Conservation (phyloP, 352 stramenopile species). For the Blastocystis sp. region DNA sequence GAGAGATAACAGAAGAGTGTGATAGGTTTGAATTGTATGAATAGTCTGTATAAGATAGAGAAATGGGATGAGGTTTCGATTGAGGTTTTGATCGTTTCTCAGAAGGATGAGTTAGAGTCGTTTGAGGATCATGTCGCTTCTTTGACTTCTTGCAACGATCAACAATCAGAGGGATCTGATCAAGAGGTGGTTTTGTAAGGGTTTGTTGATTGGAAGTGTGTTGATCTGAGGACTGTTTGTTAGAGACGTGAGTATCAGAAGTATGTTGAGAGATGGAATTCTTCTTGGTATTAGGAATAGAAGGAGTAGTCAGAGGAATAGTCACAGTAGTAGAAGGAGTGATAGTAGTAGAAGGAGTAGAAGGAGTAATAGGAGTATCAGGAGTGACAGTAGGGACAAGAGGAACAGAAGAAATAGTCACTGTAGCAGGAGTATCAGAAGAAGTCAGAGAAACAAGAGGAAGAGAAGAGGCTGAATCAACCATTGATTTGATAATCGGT, state of each 20-base stretch:
- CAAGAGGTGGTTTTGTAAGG: neutral
- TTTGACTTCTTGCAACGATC: slow-evolving; percentile 33
- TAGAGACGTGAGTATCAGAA: too few species aligned
- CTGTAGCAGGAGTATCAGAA: neutral
- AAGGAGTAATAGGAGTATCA: neutral
- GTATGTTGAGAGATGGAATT: too few species aligned
- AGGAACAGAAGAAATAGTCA: neutral
- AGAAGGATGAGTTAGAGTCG: too few species aligned
- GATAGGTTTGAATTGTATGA: slow-evolving; percentile 41
- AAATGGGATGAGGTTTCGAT: neutral
- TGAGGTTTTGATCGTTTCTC: neutral
- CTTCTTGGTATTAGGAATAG: too few species aligned
- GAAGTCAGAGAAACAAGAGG: slow-evolving; percentile 47
- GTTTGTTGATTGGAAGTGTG: neutral
- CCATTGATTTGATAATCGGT: too few species aligned
- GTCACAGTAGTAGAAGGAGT: neutral
- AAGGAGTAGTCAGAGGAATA: too few species aligned
- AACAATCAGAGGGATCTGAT: neutral
- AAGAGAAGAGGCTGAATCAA: slow-evolving; percentile 2
- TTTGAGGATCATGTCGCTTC: slow-evolving; percentile 5
- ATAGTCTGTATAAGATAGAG: neutral
- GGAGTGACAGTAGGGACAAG: neutral
- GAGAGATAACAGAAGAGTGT: neutral
- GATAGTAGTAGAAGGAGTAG: neutral
- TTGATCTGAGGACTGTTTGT: neutral